These are phyloP conservation scores for Sarocladiaceae sp. DNA, from an alignment of 2,329 filamentous ascomycete genomes.

Conservation along the genomic window DNA sequence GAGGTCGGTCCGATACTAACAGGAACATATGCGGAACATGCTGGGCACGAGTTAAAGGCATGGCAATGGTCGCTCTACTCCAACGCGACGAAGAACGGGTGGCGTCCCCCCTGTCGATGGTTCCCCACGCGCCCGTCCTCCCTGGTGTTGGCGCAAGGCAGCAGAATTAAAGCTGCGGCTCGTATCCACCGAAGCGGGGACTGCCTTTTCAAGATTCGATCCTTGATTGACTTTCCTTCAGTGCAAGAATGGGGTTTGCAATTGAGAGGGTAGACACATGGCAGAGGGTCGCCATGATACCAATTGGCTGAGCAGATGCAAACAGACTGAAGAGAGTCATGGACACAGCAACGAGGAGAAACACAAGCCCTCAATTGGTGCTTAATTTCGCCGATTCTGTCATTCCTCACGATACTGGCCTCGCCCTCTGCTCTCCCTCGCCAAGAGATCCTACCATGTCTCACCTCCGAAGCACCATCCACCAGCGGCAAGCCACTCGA, in stretches of 20 bases:
- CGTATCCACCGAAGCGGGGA: background rate
- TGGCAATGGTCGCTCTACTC: background rate
- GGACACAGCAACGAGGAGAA: background rate
- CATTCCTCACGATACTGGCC: background rate
- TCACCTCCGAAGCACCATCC: background rate
- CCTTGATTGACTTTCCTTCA: too few relatives aligned
- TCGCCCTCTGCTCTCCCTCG: background rate
- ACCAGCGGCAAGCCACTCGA: background rate
- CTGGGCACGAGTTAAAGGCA: background rate
- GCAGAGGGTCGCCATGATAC: background rate
- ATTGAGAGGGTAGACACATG: too few relatives aligned
- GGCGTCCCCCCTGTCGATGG: conserved; percentile 3
- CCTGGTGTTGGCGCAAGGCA: conserved; percentile 8
- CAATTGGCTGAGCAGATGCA: background rate
- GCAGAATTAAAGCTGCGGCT: conserved; percentile 7
- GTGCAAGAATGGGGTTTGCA: too few relatives aligned
- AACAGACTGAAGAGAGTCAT: background rate
- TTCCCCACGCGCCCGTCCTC: background rate
- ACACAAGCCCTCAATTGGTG: background rate
- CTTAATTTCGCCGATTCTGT: background rate
- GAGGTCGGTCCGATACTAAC: conserved; percentile 5
- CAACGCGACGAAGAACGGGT: background rate
- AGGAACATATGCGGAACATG: background rate
- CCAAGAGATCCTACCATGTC: conserved; percentile 2
- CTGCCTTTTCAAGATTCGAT: background rate